phyloP scores from a whole-genome alignment of 495 filamentous ascomycete species.

The Cercophora samala region DNA sequence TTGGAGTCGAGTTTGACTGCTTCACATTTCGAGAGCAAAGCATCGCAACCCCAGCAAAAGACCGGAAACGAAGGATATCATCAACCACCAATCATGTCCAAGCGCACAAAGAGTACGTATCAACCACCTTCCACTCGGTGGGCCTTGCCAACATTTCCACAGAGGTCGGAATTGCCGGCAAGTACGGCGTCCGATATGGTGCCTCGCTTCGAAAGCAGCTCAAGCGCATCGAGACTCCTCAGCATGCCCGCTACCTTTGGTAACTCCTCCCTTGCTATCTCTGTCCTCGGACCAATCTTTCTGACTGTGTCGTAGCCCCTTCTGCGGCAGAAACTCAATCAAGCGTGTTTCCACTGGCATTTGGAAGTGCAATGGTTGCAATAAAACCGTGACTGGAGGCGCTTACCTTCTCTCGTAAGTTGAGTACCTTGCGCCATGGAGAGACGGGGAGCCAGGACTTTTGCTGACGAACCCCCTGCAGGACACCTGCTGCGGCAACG shows the following conservation, averaged over 20 bases:
- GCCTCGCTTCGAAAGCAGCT: slow-evolving; percentile 96
- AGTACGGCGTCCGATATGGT: slow-evolving; percentile 65
- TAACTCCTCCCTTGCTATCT: background rate
- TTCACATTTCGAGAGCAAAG: background rate
- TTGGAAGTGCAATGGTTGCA: slow-evolving; percentile 83
- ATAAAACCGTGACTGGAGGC: slow-evolving; percentile 85
- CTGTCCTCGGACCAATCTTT: background rate
- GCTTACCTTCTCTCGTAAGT: slow-evolving; percentile 91
- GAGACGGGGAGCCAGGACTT: slow-evolving; percentile 4
- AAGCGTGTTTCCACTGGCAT: slow-evolving; percentile 86
- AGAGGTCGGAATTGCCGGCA: slow-evolving; percentile 27
- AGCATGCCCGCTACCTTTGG: slow-evolving; percentile 81
- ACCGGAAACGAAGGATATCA: background rate
- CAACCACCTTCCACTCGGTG: background rate
- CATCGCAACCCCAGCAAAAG: background rate
- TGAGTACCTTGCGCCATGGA: slow-evolving; percentile 16
- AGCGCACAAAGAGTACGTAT: slow-evolving; percentile 20
- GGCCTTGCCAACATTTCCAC: background rate
- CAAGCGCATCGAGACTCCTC: slow-evolving; percentile 94
- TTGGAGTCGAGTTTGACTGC: background rate
- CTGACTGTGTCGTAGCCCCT: slow-evolving; percentile 37
- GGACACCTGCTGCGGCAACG: slow-evolving; percentile 84
- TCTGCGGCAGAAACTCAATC: slow-evolving; percentile 86
- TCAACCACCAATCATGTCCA: slow-evolving; percentile 13
- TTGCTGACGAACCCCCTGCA: slow-evolving; percentile 34